Base-by-base conservation (phyloP, 768 basidiomycete species). In the Suillus hirtellus region DNA sequence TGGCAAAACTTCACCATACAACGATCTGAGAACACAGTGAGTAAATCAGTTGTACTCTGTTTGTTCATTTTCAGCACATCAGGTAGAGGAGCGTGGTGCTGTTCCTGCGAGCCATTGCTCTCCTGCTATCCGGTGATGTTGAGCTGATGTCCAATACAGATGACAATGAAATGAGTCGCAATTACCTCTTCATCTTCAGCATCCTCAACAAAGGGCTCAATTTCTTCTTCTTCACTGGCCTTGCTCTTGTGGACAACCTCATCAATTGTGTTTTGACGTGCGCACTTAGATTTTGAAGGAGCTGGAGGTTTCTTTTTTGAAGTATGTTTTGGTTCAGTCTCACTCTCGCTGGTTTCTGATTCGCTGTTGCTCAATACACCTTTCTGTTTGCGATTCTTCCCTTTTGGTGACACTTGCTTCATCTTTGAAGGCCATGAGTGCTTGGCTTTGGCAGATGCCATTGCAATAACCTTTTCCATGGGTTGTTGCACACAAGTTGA, bases 141-240 rank as follows among this genome's bases (percentile, higher is more conserved):
- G 24, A 24, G 24, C 24, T 24, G 24, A 24, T 2, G 24, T 24
- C 24, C 24, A 24, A 24, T 24, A 24, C 24, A 24, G 24, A 24
- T 24, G 24, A 24, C 24, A 24, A 24, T 24, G 24, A 24, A 24
- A 24, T 2, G 2, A 24, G 24, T 24, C 24, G 24, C 24, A 24
- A 24, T 24, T 24, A 24, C 24, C 24, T 24, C 24, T 24, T 24
- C 24, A 24, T 24, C 24, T n/a, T 46, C n/a, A n/a, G 44, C n/a
- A 46, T 46, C 44, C 44, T 46, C n/a, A n/a, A n/a, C 4, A 3
- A 46, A 46, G 1, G 44, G 44, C 44, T 46, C 44, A 11, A 46
- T 46, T 46, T 46, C 9, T 44, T 46, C 44, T 46, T 46, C 44
- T 46, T 46, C n/a, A 46, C 44, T 46, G 44, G 44, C 44, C 44